These are phyloP conservation scores for Gaeumannomyces tritici DNA, from an alignment of 2,329 filamentous ascomycete species.

Conservation along the genomic window DNA sequence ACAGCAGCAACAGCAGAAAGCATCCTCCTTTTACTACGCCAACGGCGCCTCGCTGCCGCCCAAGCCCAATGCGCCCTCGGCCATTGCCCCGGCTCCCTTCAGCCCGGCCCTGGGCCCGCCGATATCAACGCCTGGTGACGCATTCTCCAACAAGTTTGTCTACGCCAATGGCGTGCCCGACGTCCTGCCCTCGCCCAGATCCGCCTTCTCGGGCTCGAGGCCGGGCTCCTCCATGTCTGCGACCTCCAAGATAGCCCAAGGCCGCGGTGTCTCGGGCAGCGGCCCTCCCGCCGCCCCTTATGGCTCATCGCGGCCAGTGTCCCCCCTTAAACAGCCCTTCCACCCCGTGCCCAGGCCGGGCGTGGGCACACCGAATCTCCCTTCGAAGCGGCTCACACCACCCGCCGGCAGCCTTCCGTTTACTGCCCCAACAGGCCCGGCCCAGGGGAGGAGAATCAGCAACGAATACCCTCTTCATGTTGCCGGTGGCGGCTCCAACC, in stretches of 20 bases:
- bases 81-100: constrained; percentile 7
- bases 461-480: neutral
- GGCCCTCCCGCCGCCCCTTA: constrained; percentile 17
- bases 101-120: constrained; percentile 21
- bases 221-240: constrained; percentile 37
- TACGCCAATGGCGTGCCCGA: constrained; percentile 57
- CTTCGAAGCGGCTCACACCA: neutral
- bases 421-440: neutral
- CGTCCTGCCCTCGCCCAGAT: constrained; percentile 23
- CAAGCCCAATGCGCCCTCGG: neutral
- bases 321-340: constrained; percentile 34
- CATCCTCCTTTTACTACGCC: constrained; percentile 46
- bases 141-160: constrained; percentile 56
- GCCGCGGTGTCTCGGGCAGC: constrained; percentile 20
- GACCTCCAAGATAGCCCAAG: constrained; percentile 27
- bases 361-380: neutral
- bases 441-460: neutral
- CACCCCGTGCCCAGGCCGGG: neutral
- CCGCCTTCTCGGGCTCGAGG: constrained; percentile 24
- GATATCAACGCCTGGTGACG: constrained; percentile 20
- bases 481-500: neutral
- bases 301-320: constrained; percentile 32
- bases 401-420: neutral
- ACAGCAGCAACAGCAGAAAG: constrained; percentile 18
- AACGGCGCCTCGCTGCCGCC: constrained; percentile 34